Conservation (phyloP, 2,329 filamentous ascomycete genomes). For the Elsinoe necatrix region DNA sequence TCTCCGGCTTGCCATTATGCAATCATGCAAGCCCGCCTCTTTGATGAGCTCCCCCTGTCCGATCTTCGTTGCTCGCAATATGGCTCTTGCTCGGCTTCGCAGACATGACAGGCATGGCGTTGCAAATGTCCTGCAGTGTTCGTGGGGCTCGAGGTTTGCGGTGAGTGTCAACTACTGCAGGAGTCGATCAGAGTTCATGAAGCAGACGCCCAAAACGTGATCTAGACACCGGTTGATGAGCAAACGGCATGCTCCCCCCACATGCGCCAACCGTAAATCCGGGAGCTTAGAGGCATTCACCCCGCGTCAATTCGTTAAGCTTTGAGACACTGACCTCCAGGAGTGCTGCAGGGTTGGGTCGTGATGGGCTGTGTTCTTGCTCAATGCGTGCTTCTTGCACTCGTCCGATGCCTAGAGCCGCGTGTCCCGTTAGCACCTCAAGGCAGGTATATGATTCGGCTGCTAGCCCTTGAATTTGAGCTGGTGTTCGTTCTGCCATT, state of each 20-base stretch:
- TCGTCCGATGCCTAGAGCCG: slow-evolving; percentile 14
- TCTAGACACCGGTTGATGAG: slow-evolving; percentile 1
- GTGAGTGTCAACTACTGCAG: neutral
- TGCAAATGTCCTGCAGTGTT: neutral
- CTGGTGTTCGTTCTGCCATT: neutral
- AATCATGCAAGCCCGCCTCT: neutral
- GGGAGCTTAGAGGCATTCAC: neutral
- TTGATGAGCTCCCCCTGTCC: neutral
- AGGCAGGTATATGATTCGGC: neutral
- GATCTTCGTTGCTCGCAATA: neutral
- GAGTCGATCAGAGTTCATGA: neutral
- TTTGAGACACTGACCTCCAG: slow-evolving; percentile 2
- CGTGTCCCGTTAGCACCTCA: neutral
- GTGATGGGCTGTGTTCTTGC: neutral
- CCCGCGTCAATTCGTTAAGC: slow-evolving; percentile 2
- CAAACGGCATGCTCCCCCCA: neutral
- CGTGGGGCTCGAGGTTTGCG: neutral
- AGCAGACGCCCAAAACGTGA: neutral
- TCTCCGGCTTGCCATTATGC: slow-evolving; percentile 10
- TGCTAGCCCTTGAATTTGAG: neutral
- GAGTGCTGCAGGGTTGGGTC: neutral
- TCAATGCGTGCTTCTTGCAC: neutral
- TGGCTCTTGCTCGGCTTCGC: neutral
- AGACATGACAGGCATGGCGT: neutral
- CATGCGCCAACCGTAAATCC: slow-evolving; percentile 10